A percentile compares a stretch with the other conserved stretches of the same genome.
phyloP scores from a whole-genome alignment of 805 yeast species.

The Spathaspora gorwiae region DNA sequence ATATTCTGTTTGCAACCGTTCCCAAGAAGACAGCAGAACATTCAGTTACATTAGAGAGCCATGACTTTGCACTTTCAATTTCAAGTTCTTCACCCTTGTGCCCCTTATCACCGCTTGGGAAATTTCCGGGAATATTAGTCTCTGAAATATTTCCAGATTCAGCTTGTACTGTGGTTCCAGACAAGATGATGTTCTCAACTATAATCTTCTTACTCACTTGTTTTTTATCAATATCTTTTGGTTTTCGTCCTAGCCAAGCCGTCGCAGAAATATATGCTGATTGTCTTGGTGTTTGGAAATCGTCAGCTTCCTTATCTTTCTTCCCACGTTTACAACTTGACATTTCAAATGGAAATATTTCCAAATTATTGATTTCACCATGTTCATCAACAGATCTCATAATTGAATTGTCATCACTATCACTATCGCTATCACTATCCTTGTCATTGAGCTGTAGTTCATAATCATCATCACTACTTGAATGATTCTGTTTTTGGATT shows the following conservation, averaged over 20 bases:
- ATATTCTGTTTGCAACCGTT: not conserved
- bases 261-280: no score
- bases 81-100: not conserved
- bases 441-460: no score
- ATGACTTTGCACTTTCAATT: not conserved
- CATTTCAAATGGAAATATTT: not conserved
- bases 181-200: not conserved
- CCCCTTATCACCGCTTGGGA: not conserved
- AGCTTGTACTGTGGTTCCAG: not conserved
- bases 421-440: no score
- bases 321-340: not conserved
- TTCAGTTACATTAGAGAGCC: not conserved
- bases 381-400: not conserved
- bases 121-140: not conserved
- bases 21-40: not conserved
- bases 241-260: no score
- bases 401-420: not conserved
- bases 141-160: not conserved
- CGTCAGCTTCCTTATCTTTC: no score
- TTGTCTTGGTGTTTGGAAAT: no score
- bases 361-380: not conserved
- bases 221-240: no score
- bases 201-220: no score
- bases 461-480: no score
- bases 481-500: no score